Evolutionary conservation across 306 rosid species (phyloP).

Genomic region (Vicia villosa): DNA sequence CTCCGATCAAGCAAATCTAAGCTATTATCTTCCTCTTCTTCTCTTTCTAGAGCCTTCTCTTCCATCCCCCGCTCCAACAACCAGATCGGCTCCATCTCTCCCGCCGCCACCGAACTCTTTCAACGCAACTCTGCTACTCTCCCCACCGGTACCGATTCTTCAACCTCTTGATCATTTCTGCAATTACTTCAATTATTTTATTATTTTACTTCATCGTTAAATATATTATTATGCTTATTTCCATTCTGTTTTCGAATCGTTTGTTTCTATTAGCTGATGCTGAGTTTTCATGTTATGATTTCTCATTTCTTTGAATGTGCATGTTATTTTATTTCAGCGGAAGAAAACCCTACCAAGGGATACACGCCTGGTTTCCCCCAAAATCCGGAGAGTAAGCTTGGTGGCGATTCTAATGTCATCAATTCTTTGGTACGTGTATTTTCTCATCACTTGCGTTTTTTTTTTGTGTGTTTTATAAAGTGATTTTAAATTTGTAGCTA

Average conservation of each 20-base stretch:
- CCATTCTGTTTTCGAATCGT: not conserved
- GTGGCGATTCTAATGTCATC: constrained; percentile 62
- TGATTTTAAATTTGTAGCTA: not conserved
- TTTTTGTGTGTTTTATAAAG: not conserved
- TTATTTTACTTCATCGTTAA: not conserved
- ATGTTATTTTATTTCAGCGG: constrained; percentile 48
- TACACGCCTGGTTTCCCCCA: constrained; percentile 63
- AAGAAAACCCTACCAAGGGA: constrained; percentile 62
- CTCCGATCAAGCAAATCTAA: constrained; percentile 69
- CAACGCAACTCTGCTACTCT: constrained; percentile 60
- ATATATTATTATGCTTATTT: not conserved
- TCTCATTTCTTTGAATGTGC: not conserved
- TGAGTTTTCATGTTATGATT: constrained; percentile 7
- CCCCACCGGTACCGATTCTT: constrained; percentile 44
- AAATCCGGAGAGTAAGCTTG: constrained; percentile 71
- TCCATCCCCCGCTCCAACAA: constrained; percentile 59
- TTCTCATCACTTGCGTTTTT: constrained; percentile 2
- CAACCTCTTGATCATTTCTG: not conserved
- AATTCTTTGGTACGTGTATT: constrained; percentile 64
- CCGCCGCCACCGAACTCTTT: constrained; percentile 52
- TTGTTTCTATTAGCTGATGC: not conserved
- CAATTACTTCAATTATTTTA: not conserved
- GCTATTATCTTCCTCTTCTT: constrained; percentile 39
- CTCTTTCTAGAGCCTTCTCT: constrained; percentile 53
- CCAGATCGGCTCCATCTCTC: constrained; percentile 80